Base-by-base conservation (phyloP, 768 basidiomycete species). In the Psilocybe tampanensis region DNA sequence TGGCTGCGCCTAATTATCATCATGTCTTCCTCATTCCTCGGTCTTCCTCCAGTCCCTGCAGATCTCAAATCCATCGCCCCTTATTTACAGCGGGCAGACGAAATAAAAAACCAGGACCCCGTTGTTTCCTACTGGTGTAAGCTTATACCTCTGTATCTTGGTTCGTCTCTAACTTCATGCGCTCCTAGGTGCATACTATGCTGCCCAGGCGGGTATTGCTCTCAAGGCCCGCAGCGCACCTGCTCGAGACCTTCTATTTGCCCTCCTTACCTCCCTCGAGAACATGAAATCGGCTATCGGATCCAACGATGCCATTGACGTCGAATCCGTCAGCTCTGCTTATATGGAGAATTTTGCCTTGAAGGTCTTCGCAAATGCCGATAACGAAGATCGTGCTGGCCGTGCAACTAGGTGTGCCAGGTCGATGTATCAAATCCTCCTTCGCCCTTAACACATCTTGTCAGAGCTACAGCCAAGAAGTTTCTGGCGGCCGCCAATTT, bases 271-370 rank as follows among this genome's bases (percentile, higher is more conserved):
- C 47, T 73, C 80, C 15, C 86, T 98, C 26, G 96, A 98, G 69
- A 75, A 76, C 47, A 82, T 94, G 79, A 98, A 98, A 74, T 72
- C 74, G 9, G 81, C 87, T 8, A 86, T 95, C 22, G 86, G 84
- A 0, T 73, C 80, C 15, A 86, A 85, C 59, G 94, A 97, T 65
- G 88, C 92, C 9, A 81, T 98, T 55, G 88, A 91, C 58, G 83
- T 86, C 55, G 95, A 98, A 66, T 73, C 82, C 8, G 94, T 86
- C 0, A 90, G 92, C 39, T 85, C 89, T 2, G 93, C 94, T 3
- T 95, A 94, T 66, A 86, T 98, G 47, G 95, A 98, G 77, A 94
- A 95, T 74, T 98, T 98, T 77, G 95, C 93, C 1, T 73, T 95
- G 22, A 89, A 81, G 58, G 86, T 98, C n/a, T 99, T 99, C 72